These are phyloP conservation scores for Syzygium oleosum DNA, from an alignment of 345 rosid species.

Conservation along the genomic window DNA sequence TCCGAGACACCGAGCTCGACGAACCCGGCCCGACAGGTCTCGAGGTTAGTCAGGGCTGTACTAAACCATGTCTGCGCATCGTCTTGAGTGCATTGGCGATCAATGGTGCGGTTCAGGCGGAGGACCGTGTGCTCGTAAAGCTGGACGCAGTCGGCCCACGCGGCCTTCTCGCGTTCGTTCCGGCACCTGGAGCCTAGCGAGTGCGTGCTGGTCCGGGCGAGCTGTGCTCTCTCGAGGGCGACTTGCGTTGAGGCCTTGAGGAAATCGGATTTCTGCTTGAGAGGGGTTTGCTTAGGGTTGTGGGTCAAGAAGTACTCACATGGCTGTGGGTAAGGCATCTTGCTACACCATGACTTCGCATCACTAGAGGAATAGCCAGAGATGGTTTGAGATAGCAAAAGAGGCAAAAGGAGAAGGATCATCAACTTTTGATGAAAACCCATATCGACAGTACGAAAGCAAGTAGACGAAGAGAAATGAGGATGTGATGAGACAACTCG, in stretches of 20 bases:
- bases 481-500: not conserved
- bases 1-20: constrained; percentile 56
- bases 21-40: constrained; percentile 61
- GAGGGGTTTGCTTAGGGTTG: not conserved
- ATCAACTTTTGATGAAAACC: constrained; percentile 12
- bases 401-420: constrained; percentile 9
- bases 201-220: constrained; percentile 31
- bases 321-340: constrained; percentile 17
- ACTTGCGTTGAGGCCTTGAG: constrained; percentile 4
- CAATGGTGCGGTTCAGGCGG: constrained; percentile 47
- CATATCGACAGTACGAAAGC: constrained; percentile 19
- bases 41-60: constrained; percentile 73
- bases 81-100: constrained; percentile 35
- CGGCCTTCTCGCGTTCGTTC: constrained; percentile 44
- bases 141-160: constrained; percentile 71
- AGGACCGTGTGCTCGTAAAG: constrained; percentile 44
- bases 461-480: not conserved
- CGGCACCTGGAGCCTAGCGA: constrained; percentile 44
- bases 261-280: constrained; percentile 17
- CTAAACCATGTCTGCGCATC: constrained; percentile 93
- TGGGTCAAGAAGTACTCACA: constrained; percentile 21
- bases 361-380: constrained; percentile 22
- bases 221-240: constrained; percentile 41
- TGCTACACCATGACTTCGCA: constrained; percentile 21
- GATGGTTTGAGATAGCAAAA: constrained; percentile 17